These are phyloP conservation scores for Trichosporon inkin DNA, from an alignment of 1,284 basidiomycete species.

Conservation along the genomic window DNA sequence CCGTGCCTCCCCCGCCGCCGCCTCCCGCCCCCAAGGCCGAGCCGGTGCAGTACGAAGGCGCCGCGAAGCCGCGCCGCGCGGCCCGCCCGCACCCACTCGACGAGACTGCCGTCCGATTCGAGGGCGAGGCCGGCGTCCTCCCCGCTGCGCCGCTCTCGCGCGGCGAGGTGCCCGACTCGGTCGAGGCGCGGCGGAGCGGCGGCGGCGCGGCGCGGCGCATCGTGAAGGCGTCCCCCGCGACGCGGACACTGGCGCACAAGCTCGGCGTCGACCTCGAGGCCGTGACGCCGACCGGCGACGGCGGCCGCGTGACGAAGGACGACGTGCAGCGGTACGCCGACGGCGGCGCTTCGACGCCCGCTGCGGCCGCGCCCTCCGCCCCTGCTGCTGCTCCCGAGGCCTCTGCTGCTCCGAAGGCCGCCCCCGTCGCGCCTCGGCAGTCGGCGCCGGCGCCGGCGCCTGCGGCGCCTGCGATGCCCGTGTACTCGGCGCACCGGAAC, in stretches of 20 bases:
- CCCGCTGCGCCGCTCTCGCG: constrained; percentile 23
- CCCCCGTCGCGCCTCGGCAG: constrained; percentile 2
- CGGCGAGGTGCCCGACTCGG: constrained; percentile 14
- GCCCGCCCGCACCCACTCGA: constrained; percentile 20
- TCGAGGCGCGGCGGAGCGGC: constrained; percentile 18
- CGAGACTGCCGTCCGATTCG: constrained; percentile 30
- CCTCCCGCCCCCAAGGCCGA: not conserved
- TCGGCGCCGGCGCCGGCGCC: not conserved
- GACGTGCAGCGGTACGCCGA: constrained; percentile 53
- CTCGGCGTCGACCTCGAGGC: constrained; percentile 40
- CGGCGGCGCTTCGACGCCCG: not conserved
- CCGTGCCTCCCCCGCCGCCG: no score
- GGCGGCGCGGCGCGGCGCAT: constrained; percentile 15
- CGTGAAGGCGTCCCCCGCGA: constrained; percentile 39
- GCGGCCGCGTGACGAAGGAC: constrained; percentile 63
- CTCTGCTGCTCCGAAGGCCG: not conserved
- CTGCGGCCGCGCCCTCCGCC: not conserved
- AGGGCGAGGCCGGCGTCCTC: constrained; percentile 41
- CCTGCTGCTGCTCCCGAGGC: not conserved
- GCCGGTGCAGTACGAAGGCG: not conserved
- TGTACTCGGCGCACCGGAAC: constrained; percentile 30
- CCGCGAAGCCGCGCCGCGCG: constrained; percentile 10
- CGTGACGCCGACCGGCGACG: constrained; percentile 58
- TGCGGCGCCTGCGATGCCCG: constrained; percentile 1
- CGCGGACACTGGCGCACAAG: constrained; percentile 36